A percentile compares a stretch with the other conserved stretches of the same genome.
phyloP scores from a whole-genome alignment of 202 grass and related monocot genomes.

The Schoenoplectus tabernaemontani region DNA sequence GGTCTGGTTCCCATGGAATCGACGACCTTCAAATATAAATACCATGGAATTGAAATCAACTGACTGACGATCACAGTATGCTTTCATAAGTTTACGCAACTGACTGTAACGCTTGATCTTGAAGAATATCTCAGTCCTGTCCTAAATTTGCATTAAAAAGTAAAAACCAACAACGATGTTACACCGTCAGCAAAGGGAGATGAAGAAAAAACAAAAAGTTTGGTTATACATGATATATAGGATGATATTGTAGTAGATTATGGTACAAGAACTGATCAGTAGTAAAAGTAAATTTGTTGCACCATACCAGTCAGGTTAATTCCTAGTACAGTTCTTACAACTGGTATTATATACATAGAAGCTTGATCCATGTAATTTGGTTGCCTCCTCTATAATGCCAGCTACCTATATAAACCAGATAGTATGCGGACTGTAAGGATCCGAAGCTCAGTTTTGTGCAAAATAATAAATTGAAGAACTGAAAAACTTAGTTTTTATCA shows the following conservation, averaged over 20 bases:
- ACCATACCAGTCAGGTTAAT: background rate
- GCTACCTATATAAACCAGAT: background rate
- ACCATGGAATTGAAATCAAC: constrained; percentile 64
- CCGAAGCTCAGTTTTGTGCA: background rate
- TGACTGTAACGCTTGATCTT: constrained; percentile 67
- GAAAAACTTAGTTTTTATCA: background rate
- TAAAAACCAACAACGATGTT: background rate
- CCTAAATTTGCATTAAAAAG: constrained; percentile 27
- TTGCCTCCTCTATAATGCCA: background rate
- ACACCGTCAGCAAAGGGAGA: background rate
- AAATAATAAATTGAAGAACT: background rate
- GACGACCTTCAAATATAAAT: constrained; percentile 74
- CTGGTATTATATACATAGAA: background rate
- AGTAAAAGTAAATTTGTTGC: background rate
- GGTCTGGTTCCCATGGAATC: constrained; percentile 61
- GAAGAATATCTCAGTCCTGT: constrained; percentile 72
- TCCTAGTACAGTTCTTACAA: background rate
- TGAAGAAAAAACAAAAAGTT: background rate
- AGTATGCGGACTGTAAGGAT: background rate
- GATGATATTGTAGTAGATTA: background rate
- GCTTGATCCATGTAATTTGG: background rate
- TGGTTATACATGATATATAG: background rate
- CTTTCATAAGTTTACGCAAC: constrained; percentile 78
- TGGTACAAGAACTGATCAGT: background rate
- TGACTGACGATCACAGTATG: constrained; percentile 72